phyloP scores from a whole-genome alignment of 257 asterid species.

The Mitragyna speciosa region DNA sequence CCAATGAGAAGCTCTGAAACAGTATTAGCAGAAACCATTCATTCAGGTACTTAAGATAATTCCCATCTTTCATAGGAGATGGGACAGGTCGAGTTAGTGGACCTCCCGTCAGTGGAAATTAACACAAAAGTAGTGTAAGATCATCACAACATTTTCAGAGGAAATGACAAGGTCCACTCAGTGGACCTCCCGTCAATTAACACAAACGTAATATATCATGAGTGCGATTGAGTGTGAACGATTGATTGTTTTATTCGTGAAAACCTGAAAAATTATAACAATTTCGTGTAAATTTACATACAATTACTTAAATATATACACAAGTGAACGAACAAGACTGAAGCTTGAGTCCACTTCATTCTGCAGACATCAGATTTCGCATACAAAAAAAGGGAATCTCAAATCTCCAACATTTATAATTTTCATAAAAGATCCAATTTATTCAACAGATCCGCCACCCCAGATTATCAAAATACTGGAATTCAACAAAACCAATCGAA shows the following conservation, averaged over 20 bases:
- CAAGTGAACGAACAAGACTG: not conserved
- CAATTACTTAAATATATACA: not conserved
- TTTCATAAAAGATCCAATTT: not conserved
- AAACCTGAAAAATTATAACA: not conserved
- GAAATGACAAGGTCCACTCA: too few relatives aligned
- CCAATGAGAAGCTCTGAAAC: constrained; percentile 68
- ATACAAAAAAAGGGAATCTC: not conserved
- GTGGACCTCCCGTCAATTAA: too few relatives aligned
- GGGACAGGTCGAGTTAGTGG: too few relatives aligned
- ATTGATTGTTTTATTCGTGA: too few relatives aligned
- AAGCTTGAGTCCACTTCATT: not conserved
- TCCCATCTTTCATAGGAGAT: too few relatives aligned
- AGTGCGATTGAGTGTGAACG: too few relatives aligned
- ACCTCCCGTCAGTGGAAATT: too few relatives aligned
- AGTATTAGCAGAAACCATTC: constrained; percentile 7
- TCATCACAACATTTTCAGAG: too few relatives aligned
- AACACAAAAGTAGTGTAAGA: too few relatives aligned
- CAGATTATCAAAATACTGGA: not conserved
- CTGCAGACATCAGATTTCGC: not conserved
- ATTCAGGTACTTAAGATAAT: too few relatives aligned
- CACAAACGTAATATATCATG: too few relatives aligned
- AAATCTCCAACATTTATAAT: not conserved
- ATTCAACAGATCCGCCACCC: not conserved
- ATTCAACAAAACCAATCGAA: not conserved
- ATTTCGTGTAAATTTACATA: too few relatives aligned